phyloP scores from a whole-genome alignment of 2,329 filamentous ascomycete genomes.

The Neonectria neomacrospora region DNA sequence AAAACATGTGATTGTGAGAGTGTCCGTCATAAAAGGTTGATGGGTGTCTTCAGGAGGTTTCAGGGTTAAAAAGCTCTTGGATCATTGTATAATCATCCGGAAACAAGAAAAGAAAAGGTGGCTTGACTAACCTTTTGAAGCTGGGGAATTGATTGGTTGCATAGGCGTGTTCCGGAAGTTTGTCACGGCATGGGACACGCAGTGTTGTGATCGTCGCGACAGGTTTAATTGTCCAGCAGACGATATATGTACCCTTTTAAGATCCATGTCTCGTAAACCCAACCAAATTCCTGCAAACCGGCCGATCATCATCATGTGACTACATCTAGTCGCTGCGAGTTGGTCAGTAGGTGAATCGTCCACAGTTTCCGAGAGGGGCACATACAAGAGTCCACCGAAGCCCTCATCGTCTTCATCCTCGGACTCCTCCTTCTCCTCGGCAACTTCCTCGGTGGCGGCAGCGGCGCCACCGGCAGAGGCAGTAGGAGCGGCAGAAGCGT shows the following conservation, averaged over 20 bases:
- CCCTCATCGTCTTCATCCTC: constrained; percentile 75
- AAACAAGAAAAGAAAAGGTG: constrained; percentile 28
- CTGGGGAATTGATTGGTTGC: constrained; percentile 16
- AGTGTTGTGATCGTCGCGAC: constrained; percentile 47
- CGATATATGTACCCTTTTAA: constrained; percentile 60
- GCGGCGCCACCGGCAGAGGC: constrained; percentile 65
- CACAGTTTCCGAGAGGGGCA: constrained; percentile 28
- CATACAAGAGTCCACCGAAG: constrained; percentile 84
- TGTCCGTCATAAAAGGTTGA: constrained; percentile 68
- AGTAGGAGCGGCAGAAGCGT: constrained; percentile 83
- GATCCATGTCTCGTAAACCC: constrained; percentile 57
- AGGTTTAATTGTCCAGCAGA: constrained; percentile 56
- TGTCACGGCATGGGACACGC: constrained; percentile 36
- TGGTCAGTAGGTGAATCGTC: constrained; percentile 51
- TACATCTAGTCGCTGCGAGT: constrained; percentile 63
- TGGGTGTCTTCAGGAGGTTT: constrained; percentile 68
- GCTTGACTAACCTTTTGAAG: constrained; percentile 58
- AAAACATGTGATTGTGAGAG: constrained; percentile 32
- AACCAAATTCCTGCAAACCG: constrained; percentile 56
- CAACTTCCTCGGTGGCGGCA: constrained; percentile 61
- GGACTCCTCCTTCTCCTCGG: constrained; percentile 73
- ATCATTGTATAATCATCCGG: constrained; percentile 66
- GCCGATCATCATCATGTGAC: constrained; percentile 50
- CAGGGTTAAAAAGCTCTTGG: constrained; percentile 78
- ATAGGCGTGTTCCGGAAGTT: constrained; percentile 34